phyloP scores from a whole-genome alignment of 73 alveolate genomes.

The Blepharisma stoltei region DNA sequence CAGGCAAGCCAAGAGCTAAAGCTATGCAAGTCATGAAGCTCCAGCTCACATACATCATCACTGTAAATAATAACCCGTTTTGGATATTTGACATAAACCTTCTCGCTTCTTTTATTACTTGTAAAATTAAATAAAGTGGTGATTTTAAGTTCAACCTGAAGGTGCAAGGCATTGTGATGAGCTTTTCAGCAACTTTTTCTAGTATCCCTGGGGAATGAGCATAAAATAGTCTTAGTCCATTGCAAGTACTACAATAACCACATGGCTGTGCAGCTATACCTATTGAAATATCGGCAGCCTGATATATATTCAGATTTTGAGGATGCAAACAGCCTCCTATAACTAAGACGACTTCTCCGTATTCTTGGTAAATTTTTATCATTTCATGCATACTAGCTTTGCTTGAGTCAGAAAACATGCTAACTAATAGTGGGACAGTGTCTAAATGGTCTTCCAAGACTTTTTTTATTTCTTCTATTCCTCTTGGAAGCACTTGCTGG shows the following conservation, averaged over 20 bases:
- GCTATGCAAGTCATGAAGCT: not conserved
- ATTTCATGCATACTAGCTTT: slow-evolving; percentile 4
- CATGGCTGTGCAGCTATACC: slow-evolving; percentile 17
- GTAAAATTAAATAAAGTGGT: slow-evolving; percentile 19
- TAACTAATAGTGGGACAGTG: slow-evolving; percentile 18
- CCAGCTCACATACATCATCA: not conserved
- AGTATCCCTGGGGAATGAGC: not conserved
- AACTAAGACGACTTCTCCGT: slow-evolving; percentile 27
- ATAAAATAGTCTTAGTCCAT: slow-evolving; percentile 8
- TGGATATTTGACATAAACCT: slow-evolving; percentile 22
- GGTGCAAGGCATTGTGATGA: slow-evolving; percentile 23
- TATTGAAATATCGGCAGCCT: slow-evolving; percentile 30
- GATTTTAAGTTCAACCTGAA: not conserved
- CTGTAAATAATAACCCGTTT: slow-evolving; percentile 12
- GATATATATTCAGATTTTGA: slow-evolving; percentile 12
- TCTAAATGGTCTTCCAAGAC: not conserved
- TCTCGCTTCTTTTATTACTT: slow-evolving; percentile 24
- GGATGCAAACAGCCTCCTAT: slow-evolving; percentile 9
- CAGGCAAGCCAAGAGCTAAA: slow-evolving; percentile 10
- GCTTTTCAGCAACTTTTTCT: slow-evolving; percentile 10
- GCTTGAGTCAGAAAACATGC: slow-evolving; percentile 28
- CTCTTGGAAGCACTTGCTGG: slow-evolving; percentile 12
- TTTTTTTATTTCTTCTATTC: slow-evolving; percentile 28
- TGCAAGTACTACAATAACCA: not conserved
- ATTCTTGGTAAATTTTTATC: slow-evolving; percentile 30